Conservation (phyloP, 805 yeast species). For the Saccharomyces kudriavzevii region DNA sequence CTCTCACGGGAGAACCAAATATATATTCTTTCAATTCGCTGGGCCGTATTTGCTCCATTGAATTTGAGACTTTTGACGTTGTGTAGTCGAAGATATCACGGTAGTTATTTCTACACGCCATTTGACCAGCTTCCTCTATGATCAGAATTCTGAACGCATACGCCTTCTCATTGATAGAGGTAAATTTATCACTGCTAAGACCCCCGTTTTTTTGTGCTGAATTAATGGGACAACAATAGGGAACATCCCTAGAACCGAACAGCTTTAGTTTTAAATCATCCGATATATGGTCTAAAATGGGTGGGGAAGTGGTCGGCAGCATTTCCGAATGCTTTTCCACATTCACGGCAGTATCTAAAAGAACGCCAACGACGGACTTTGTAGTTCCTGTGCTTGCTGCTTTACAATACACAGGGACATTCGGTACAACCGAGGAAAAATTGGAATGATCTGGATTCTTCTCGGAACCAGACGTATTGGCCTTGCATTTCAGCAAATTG, state of each 20-base stretch:
- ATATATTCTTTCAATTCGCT: conserved; percentile 32
- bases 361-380: not conserved
- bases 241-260: conserved; percentile 20
- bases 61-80: conserved; percentile 14
- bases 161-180: conserved; percentile 1
- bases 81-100: conserved; percentile 29
- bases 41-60: conserved; percentile 23
- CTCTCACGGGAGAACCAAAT: conserved; percentile 35
- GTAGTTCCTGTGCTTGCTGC: conserved; percentile 4
- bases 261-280: conserved; percentile 24
- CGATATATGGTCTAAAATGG: conserved; percentile 21
- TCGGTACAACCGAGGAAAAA: not conserved
- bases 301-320: conserved; percentile 7
- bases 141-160: conserved; percentile 29
- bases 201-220: not conserved
- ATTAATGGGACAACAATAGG: conserved; percentile 4
- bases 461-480: not conserved
- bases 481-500: conserved; percentile 5
- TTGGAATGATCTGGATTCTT: not conserved
- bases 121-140: conserved; percentile 33
- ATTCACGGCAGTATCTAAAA: not conserved
- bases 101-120: conserved; percentile 31
- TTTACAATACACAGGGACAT: not conserved
- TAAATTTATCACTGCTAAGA: not conserved
- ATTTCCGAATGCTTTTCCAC: not conserved